These are phyloP conservation scores for Mucor racemosus DNA, from an alignment of 371 early-diverging fungal genomes.

Conservation along the genomic window DNA sequence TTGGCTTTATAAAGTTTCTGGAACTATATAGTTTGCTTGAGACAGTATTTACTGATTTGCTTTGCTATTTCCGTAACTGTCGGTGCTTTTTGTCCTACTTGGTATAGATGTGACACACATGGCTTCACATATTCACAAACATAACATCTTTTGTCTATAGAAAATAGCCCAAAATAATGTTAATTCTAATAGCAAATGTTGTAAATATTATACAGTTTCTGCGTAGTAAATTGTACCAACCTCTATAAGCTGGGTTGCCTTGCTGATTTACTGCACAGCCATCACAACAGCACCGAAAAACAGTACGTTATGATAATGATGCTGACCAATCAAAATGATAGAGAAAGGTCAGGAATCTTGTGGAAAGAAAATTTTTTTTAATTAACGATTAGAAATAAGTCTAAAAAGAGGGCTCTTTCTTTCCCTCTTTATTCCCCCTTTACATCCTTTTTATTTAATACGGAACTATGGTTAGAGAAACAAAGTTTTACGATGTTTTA, in stretches of 20 bases:
- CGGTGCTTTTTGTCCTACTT: not conserved
- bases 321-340: not conserved
- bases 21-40: not conserved
- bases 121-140: not conserved
- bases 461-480: slow-evolving; percentile 74
- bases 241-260: not conserved
- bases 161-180: no score
- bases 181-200: no score
- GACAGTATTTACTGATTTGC: not conserved
- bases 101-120: not conserved
- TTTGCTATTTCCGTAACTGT: not conserved
- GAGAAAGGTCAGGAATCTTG: slow-evolving; percentile 10
- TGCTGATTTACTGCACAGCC: not conserved
- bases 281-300: not conserved
- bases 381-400: slow-evolving; percentile 2
- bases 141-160: not conserved
- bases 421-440: not conserved
- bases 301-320: not conserved
- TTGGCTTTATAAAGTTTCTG: not conserved
- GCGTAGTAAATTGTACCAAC: no score
- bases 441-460: slow-evolving; percentile 8
- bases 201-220: no score
- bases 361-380: slow-evolving; percentile 7
- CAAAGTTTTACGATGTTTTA: slow-evolving; percentile 92
- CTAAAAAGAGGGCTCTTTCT: slow-evolving; percentile 1